These are phyloP conservation scores for Nemania diffusa DNA, from an alignment of 2,329 filamentous ascomycete species.

Conservation along the genomic window DNA sequence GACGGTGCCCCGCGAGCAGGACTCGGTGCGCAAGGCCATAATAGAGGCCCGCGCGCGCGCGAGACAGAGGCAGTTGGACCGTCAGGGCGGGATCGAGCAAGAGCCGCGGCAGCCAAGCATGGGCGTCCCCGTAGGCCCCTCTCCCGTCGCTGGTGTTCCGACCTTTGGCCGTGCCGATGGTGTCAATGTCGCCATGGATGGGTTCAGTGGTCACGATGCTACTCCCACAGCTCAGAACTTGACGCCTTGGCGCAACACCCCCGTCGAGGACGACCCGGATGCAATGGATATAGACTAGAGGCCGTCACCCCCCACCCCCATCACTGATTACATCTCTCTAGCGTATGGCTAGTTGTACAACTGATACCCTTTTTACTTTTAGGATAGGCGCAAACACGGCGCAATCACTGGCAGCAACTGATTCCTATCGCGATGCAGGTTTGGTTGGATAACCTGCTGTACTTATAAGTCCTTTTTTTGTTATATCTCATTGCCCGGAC, in stretches of 20 bases:
- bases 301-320: background rate
- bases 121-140: background rate
- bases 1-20: slow-evolving; percentile 77
- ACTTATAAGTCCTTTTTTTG: slow-evolving; percentile 2
- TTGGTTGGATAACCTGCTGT: slow-evolving; percentile 15
- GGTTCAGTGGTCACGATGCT: background rate
- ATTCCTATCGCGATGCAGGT: background rate
- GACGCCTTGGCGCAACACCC: slow-evolving; percentile 7
- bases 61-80: slow-evolving; percentile 65
- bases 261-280: slow-evolving; percentile 57
- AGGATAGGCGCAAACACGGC: slow-evolving; percentile 27
- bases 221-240: background rate
- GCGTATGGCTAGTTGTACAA: slow-evolving; percentile 32
- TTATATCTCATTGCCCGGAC: background rate
- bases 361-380: slow-evolving; percentile 6
- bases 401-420: background rate
- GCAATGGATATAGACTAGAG: slow-evolving; percentile 72
- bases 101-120: background rate
- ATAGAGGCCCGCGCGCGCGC: slow-evolving; percentile 78
- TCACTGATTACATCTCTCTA: background rate
- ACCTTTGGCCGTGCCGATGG: background rate
- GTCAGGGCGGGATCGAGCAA: slow-evolving; percentile 40
- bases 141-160: background rate
- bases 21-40: slow-evolving; percentile 84
- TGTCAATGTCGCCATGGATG: background rate